Evolutionary conservation across 352 stramenopile genomes (phyloP).

Genomic region (Phytophthora meadii): DNA sequence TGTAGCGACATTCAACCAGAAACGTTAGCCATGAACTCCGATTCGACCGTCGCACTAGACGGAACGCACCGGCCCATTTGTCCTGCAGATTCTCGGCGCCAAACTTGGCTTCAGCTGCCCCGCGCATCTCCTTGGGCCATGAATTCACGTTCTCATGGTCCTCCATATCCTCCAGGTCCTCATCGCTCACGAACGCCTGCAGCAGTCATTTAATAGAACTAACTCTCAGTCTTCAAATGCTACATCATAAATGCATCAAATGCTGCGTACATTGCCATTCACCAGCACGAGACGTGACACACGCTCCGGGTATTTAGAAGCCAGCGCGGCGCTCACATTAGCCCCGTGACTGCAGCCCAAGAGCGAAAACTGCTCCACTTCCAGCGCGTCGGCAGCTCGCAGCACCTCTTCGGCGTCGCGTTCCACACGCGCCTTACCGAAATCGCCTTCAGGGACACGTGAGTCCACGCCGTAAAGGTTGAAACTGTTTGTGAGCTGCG

Average conservation of each 20-base stretch:
- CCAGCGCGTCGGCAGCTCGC: conserved; percentile 61
- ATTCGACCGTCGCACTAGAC: neutral
- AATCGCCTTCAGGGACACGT: conserved; percentile 54
- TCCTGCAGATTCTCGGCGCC: conserved; percentile 57
- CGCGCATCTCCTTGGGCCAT: conserved; percentile 61
- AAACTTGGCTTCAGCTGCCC: conserved; percentile 61
- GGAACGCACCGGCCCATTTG: conserved; percentile 56
- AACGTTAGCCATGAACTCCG: conserved; percentile 5
- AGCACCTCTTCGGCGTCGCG: conserved; percentile 77
- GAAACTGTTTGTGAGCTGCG: conserved; percentile 55
- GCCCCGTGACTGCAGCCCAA: conserved; percentile 80
- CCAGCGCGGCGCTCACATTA: conserved; percentile 75
- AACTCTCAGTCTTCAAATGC: conserved; percentile 15
- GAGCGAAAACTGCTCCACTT: conserved; percentile 74
- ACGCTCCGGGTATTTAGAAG: conserved; percentile 69
- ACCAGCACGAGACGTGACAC: conserved; percentile 78
- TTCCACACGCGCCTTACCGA: conserved; percentile 66
- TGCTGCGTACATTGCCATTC: conserved; percentile 74
- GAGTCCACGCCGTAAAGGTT: conserved; percentile 74
- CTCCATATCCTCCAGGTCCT: conserved; percentile 71
- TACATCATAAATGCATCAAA: neutral
- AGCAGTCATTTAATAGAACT: conserved; percentile 15
- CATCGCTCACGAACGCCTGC: conserved; percentile 77
- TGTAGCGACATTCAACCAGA: conserved; percentile 20
- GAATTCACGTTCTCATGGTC: conserved; percentile 54